Base-by-base conservation (phyloP, 192 early-diverging fungal genomes). In the Entomortierella beljakovae region DNA sequence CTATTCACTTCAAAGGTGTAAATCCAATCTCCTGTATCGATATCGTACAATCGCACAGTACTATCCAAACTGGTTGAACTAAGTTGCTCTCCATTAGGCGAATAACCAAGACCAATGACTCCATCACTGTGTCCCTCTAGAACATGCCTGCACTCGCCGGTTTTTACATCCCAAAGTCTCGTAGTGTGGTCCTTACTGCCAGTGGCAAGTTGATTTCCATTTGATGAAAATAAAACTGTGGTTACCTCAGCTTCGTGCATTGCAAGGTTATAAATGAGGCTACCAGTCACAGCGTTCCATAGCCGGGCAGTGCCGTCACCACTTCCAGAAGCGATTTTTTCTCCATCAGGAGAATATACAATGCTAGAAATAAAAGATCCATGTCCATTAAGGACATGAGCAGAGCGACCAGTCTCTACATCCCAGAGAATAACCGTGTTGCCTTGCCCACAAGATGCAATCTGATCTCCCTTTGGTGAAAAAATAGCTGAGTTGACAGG, bases 231-330 rank as follows among this genome's bases (percentile, higher is more conserved):
- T 26, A 3, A 8, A 11, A 55, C 6, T 8, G 26, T 32, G 25
- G 11, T 50, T 22, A 16, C 49, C 6, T 16, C 49, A 23, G 20
- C 6, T 22, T 5, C 23, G n/a, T 50, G 49, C 6, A 5, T 18
- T 16, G 4, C 8, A 13, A 55, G 53, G 28, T 3, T 55, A 7
- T 13, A 9, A 18, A 13, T 2, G 25, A 5, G 26, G 3, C 22
- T 35, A 6, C 57, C 57, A 35, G 57, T 43, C n/a, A 48, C 18
- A n/a, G 59, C 9, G 42, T 61, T 28, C 59, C 60, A 62, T 11
- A 62, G 31, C 23, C 46, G 46, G 1, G 46, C 40, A 3, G 62
- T 22, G 6, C 2, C 13, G 46, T 64, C 50, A 0, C 15, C 3
- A 35, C 32, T 20, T 2, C n/a, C 38, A 1, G 63, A 51, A 0